Evolutionary conservation across 2,329 filamentous ascomycete species (phyloP).

Genomic region (Cladobotryum mycophilum): DNA sequence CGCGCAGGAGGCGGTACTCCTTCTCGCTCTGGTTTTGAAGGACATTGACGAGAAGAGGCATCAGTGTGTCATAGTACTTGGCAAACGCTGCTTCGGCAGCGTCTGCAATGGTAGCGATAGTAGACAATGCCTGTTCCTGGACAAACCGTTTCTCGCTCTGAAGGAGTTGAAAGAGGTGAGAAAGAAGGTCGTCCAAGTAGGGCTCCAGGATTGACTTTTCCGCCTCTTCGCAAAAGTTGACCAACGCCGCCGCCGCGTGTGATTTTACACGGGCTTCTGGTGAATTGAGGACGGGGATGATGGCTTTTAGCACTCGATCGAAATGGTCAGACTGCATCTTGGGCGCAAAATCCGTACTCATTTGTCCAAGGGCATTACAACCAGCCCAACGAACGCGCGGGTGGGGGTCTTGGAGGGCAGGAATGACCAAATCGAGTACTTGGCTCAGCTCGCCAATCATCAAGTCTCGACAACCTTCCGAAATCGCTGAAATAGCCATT

Average conservation of each 20-base stretch:
- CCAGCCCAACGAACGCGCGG: constrained; percentile 94
- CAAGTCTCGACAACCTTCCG: constrained; percentile 89
- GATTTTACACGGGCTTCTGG: constrained; percentile 91
- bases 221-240: constrained; percentile 98
- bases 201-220: constrained; percentile 88
- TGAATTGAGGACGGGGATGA: constrained; percentile 86
- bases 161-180: constrained; percentile 77
- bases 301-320: constrained; percentile 75
- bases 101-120: constrained; percentile 97
- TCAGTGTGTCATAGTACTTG: constrained; percentile 91
- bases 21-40: constrained; percentile 86
- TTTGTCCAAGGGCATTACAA: constrained; percentile 97
- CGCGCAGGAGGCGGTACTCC: constrained; percentile 82
- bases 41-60: constrained; percentile 90
- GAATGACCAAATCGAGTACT: constrained; percentile 90
- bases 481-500: constrained; percentile 98
- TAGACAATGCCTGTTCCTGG: constrained; percentile 94
- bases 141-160: constrained; percentile 93
- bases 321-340: constrained; percentile 98
- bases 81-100: constrained; percentile 91
- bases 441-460: constrained; percentile 95
- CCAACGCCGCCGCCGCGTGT: constrained; percentile 92
- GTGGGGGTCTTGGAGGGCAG: constrained; percentile 81
- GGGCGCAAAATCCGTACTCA: constrained; percentile 98
- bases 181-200: constrained; percentile 82